Evolutionary conservation across 805 yeast species (phyloP).

Genomic region (Ogataea zsoltii): DNA sequence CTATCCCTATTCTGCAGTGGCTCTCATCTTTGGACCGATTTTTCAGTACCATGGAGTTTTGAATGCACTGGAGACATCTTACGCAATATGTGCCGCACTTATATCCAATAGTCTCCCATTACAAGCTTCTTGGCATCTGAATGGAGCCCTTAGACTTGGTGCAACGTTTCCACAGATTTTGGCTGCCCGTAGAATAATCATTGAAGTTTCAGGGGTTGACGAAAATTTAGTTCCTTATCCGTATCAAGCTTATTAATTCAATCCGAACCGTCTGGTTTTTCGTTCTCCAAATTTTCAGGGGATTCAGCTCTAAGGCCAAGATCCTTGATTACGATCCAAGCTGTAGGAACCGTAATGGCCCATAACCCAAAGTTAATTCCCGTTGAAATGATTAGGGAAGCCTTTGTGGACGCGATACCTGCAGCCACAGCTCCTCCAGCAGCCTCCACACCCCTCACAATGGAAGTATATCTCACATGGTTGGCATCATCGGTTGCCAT

Average conservation of each 20-base stretch:
- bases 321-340: neutral
- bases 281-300: too few relatives aligned
- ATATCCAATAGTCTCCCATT: neutral
- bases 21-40: neutral
- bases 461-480: constrained; percentile 5
- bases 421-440: constrained; percentile 1
- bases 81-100: neutral
- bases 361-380: constrained; percentile 1
- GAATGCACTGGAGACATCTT: neutral
- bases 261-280: neutral
- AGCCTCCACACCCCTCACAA: constrained; percentile 1
- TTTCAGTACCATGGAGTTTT: neutral
- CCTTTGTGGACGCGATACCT: constrained; percentile 1
- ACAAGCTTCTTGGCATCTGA: constrained; percentile 1
- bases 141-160: neutral
- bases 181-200: neutral
- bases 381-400: neutral
- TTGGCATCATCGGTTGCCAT: neutral
- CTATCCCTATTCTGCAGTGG: neutral
- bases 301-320: neutral
- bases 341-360: neutral
- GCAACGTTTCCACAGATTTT: neutral
- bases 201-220: neutral
- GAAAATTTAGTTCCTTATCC: neutral
- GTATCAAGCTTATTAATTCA: neutral